Conservation (phyloP, 1,139 yeast genomes). For the Pneumocystis murina region DNA sequence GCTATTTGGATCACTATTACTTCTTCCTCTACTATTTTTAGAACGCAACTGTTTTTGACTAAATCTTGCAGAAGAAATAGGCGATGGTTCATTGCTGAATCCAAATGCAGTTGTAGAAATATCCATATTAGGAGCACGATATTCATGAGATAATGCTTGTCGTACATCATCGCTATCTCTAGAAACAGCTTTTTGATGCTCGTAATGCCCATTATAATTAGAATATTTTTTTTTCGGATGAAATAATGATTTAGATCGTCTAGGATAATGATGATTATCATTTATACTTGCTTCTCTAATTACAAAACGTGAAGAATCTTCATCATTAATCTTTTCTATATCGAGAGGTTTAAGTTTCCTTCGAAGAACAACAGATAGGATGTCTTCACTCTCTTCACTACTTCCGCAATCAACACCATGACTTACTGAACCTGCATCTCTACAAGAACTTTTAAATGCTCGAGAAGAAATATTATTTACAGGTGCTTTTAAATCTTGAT, state of each 20-base stretch:
- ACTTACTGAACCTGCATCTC: neutral
- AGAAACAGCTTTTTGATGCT: neutral
- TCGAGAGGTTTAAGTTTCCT: neutral
- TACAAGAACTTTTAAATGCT: neutral
- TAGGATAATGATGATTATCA: neutral
- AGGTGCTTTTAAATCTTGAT: neutral
- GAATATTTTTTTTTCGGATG: neutral
- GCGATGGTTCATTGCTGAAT: neutral
- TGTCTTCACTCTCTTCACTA: neutral
- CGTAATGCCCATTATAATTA: neutral
- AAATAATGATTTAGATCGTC: neutral
- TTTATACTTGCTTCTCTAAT: neutral
- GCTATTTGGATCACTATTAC: neutral
- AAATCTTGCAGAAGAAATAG: neutral
- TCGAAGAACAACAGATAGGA: neutral
- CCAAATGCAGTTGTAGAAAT: neutral
- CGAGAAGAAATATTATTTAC: neutral
- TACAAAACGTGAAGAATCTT: neutral
- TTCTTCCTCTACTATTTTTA: neutral
- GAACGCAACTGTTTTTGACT: neutral
- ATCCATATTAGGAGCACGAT: neutral
- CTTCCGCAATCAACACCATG: neutral
- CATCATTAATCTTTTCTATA: neutral
- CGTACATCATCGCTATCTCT: neutral
- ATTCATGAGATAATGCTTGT: neutral